These are phyloP conservation scores for Ustilago shanxiensis DNA, from an alignment of 1,284 basidiomycete species.

Conservation along the genomic window DNA sequence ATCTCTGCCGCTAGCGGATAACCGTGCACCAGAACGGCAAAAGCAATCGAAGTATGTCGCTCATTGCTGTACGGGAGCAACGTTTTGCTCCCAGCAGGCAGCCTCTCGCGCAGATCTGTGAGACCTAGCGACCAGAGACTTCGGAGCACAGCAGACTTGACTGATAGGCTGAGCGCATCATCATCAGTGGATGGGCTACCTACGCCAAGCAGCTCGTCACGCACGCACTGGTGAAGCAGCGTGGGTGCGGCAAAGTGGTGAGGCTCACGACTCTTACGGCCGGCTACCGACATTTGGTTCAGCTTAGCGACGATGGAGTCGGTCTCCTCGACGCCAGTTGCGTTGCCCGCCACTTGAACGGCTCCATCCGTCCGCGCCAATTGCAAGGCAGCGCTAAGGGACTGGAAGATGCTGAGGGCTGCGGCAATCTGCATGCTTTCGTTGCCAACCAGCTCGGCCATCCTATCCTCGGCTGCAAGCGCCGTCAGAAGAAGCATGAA, in stretches of 20 bases:
- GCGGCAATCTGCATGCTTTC: slow-evolving; percentile 42
- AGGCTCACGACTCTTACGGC: slow-evolving; percentile 45
- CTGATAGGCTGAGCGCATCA: slow-evolving; percentile 17
- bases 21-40: slow-evolving; percentile 44
- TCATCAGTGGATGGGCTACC: background rate
- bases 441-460: slow-evolving; percentile 46
- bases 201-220: slow-evolving; percentile 29
- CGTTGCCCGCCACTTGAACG: slow-evolving; percentile 25
- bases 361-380: slow-evolving; percentile 37
- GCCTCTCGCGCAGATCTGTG: slow-evolving; percentile 29
- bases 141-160: slow-evolving; percentile 32
- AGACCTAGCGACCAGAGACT: slow-evolving; percentile 48
- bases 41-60: slow-evolving; percentile 34
- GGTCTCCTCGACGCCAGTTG: slow-evolving; percentile 19
- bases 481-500: slow-evolving; percentile 44
- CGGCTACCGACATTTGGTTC: slow-evolving; percentile 50
- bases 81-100: slow-evolving; percentile 19
- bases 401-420: slow-evolving; percentile 44
- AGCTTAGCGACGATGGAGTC: slow-evolving; percentile 51
- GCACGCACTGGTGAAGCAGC: slow-evolving; percentile 46
- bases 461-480: slow-evolving; percentile 41
- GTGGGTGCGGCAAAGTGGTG: slow-evolving; percentile 47
- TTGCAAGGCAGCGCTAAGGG: slow-evolving; percentile 29
- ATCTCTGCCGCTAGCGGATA: slow-evolving; percentile 41
- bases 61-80: slow-evolving; percentile 39